These are phyloP conservation scores for Paramecium caudatum DNA, from an alignment of 73 alveolate genomes.

Conservation along the genomic window DNA sequence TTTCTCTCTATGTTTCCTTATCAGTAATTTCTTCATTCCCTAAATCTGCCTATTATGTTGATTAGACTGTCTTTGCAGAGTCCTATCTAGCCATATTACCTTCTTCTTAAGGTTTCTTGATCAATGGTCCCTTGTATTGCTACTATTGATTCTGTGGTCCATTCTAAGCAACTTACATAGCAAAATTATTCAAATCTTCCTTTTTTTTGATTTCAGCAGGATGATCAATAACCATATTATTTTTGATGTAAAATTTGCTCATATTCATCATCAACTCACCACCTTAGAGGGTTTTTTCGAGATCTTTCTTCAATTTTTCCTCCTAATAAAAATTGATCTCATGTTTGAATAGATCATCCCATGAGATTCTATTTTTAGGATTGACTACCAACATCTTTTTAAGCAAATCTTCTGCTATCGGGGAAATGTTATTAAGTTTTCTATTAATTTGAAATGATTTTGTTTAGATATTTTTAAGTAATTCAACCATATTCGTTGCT, in stretches of 20 bases:
- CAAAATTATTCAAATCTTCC: slow-evolving; percentile 72
- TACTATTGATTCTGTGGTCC: slow-evolving; percentile 53
- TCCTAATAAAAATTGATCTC: slow-evolving; percentile 69
- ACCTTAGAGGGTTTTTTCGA: slow-evolving; percentile 66
- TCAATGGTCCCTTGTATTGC: slow-evolving; percentile 67
- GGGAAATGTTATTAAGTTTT: slow-evolving; percentile 60
- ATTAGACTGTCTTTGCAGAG: background rate
- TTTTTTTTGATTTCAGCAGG: slow-evolving; percentile 76
- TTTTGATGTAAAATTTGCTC: slow-evolving; percentile 73
- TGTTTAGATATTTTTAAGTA: slow-evolving; percentile 65
- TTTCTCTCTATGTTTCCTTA: slow-evolving; percentile 71
- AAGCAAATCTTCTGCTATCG: slow-evolving; percentile 68
- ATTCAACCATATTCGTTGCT: slow-evolving; percentile 75
- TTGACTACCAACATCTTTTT: slow-evolving; percentile 74
- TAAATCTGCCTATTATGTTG: slow-evolving; percentile 43
- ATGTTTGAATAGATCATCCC: slow-evolving; percentile 74
- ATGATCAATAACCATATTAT: slow-evolving; percentile 75
- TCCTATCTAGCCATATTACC: slow-evolving; percentile 31
- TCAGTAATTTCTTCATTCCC: slow-evolving; percentile 71
- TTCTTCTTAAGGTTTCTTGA: slow-evolving; percentile 69
- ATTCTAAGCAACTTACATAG: slow-evolving; percentile 71
- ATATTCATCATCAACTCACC: slow-evolving; percentile 75
- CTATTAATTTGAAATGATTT: slow-evolving; percentile 60
- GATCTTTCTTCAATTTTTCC: slow-evolving; percentile 76
- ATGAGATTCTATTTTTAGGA: slow-evolving; percentile 72